Evolutionary conservation across 1,284 basidiomycete species (phyloP), one percentile per base, ranked within the genome.

Genomic region (Ganoderma boninense): DNA sequence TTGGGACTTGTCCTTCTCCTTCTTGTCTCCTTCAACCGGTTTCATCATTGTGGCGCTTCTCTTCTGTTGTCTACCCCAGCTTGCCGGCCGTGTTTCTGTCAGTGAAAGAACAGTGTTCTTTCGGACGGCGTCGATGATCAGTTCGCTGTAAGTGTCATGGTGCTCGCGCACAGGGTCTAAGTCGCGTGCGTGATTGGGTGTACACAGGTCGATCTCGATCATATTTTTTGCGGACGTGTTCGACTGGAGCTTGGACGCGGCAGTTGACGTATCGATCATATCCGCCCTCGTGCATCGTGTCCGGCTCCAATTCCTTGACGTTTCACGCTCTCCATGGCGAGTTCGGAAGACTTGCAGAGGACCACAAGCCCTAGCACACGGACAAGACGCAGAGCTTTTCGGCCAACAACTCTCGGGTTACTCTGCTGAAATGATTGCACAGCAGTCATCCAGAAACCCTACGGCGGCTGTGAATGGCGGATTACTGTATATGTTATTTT

Each of bases 21-120:
- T 52, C 57, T 40, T 35, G 88, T 82, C 26, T 49, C 43, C 42
- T 52, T 42, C 44, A 29, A 43, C 32, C 54, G 6, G 26, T 65
- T 46, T 32, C 54, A 32, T 66, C 40, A 11, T 18, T 20, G 23
- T 7, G 16, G 29, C 38, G n/a, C 35, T 35, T 54, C n/a, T n/a
- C 42, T 46, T 43, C 52, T 49, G 46, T 32, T 40, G 26, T 40
- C 20, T 35, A n/a, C 16, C 2, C 8, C 13, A n/a, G 3, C 6
- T 40, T 61, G 20, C 18, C 59, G 6, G 42, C 32, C 20, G 20
- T 61, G 35, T 40, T 61, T 16, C 29, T 61, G 38, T 61, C 40
- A 61, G 13, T 42, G 4, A 29, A 54, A 14, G 49, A 26, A 26
- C 26, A 23, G 49, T 11, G 23, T 26, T 11, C 13, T 54, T 54